These are phyloP conservation scores for Dioscorea dumetorum DNA, from an alignment of 106 monocot genomes.

Conservation along the genomic window DNA sequence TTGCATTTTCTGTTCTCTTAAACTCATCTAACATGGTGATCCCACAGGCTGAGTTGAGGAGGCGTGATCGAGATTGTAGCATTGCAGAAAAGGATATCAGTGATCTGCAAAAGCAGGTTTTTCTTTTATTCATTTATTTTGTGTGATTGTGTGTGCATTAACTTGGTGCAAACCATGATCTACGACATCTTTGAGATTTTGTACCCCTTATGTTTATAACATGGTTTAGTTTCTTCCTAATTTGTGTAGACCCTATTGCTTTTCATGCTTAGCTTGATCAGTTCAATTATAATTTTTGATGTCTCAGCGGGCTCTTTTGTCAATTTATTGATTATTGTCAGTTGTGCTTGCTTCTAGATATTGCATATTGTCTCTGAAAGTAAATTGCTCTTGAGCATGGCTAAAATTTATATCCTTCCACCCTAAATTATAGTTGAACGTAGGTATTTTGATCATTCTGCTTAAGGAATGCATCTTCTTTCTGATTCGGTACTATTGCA, in stretches of 20 bases:
- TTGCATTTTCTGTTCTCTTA: not conserved
- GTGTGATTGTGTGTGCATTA: not conserved
- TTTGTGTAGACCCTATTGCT: too few species aligned
- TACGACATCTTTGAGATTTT: not conserved
- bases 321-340: too few species aligned
- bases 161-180: not conserved
- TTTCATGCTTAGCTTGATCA: too few species aligned
- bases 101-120: conserved; percentile 90
- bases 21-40: conserved; percentile 10
- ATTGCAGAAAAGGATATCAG: conserved; percentile 65
- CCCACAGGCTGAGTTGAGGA: conserved; percentile 73
- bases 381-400: not conserved
- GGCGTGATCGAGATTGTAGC: conserved; percentile 48
- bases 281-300: too few species aligned
- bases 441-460: not conserved
- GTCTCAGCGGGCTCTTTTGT: too few species aligned
- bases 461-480: not conserved
- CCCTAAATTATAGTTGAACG: not conserved
- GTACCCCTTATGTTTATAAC: not conserved
- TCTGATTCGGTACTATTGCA: too few species aligned
- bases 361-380: not conserved
- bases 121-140: not conserved
- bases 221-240: too few species aligned
- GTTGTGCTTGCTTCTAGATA: not conserved
- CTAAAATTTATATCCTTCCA: not conserved